These are phyloP conservation scores for Astrothelium macrocarpum DNA, from an alignment of 495 filamentous ascomycete genomes.

Conservation along the genomic window DNA sequence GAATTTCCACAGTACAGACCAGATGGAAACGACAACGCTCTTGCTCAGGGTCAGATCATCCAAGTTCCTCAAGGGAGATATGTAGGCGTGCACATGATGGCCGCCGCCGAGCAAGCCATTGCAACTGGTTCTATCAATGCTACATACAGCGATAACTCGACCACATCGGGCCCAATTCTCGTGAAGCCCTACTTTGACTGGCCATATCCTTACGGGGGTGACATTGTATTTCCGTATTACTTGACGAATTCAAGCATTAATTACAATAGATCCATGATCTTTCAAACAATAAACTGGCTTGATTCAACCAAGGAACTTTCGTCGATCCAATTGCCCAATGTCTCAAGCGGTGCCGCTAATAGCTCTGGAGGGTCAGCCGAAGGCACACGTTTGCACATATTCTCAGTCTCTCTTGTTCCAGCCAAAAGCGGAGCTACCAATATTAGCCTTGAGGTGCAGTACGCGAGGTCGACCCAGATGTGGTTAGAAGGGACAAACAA, in stretches of 20 bases:
- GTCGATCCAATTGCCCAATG: slow-evolving; percentile 36
- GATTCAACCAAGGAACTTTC: slow-evolving; percentile 39
- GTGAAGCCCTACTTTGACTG: slow-evolving; percentile 41
- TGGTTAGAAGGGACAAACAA: slow-evolving; percentile 36
- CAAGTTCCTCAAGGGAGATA: slow-evolving; percentile 28
- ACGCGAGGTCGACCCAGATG: slow-evolving; percentile 45
- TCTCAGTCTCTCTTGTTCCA: slow-evolving; percentile 34
- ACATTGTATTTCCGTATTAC: slow-evolving; percentile 42
- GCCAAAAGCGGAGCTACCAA: slow-evolving; percentile 4
- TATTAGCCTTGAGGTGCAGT: slow-evolving; percentile 34
- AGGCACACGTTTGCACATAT: slow-evolving; percentile 36
- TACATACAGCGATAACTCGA: slow-evolving; percentile 38
- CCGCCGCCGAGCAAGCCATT: slow-evolving; percentile 37
- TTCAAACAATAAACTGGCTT: slow-evolving; percentile 40
- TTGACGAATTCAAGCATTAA: slow-evolving; percentile 37
- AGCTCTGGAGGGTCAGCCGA: slow-evolving; percentile 17
- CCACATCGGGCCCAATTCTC: slow-evolving; percentile 34
- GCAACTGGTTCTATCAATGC: slow-evolving; percentile 39
- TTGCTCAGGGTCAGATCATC: slow-evolving; percentile 37
- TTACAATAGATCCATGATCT: slow-evolving; percentile 46
- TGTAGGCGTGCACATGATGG: slow-evolving; percentile 42
- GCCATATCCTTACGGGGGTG: slow-evolving; percentile 41
- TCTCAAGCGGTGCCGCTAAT: slow-evolving; percentile 20
- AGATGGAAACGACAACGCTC: slow-evolving; percentile 36
- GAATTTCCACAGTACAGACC: slow-evolving; percentile 40